Evolutionary conservation across 2,329 filamentous ascomycete genomes (phyloP), one percentile per base, ranked within the genome.

Genomic region (Colletotrichum australisinense): DNA sequence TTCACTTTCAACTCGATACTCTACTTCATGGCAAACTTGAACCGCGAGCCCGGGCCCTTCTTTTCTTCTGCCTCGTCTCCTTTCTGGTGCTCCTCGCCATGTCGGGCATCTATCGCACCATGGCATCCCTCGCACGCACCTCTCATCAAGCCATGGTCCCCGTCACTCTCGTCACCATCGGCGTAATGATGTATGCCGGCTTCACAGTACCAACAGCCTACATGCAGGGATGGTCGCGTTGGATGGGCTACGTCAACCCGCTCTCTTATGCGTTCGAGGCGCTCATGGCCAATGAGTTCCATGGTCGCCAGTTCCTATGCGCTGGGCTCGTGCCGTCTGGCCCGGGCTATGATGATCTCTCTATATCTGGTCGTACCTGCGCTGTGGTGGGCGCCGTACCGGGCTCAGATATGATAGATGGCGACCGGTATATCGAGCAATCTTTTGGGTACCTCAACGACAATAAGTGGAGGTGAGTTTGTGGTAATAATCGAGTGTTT

Each of bases 281-380:
- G 0, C 86, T 97, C 42, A 93, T 96, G 89, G 88, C 94, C 75
- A 97, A 97, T 81, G 95, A 98, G 81, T 97, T 97, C 77, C 83
- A 91, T 76, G 84, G 86, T 69, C 89, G 92, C 9, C 74, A 89
- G 0, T 97, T 93, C 80, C 63, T 64, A 0, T 91, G 89, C 78
- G 82, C 80, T 14, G 38, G 58, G 5, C 88, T 82, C 65, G 83
- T 90, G 2, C 89, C 89, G 0, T 83, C 76, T 63, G 75, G 74
- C 1, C 8, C 28, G 0, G 78, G 78, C 1, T 89, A 88, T 73
- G 79, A 76, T 2, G 78, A 84, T 53, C 80, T 85, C 3, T 73
- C 72, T 0, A 30, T 75, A 0, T 55, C 66, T 1, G 85, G 89
- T 77, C 86, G 84, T 30, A 80, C 86, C 26, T 90, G 88, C 73